Base-by-base conservation (phyloP, 2,329 filamentous ascomycete species). In the Hysterium pulicare region DNA sequence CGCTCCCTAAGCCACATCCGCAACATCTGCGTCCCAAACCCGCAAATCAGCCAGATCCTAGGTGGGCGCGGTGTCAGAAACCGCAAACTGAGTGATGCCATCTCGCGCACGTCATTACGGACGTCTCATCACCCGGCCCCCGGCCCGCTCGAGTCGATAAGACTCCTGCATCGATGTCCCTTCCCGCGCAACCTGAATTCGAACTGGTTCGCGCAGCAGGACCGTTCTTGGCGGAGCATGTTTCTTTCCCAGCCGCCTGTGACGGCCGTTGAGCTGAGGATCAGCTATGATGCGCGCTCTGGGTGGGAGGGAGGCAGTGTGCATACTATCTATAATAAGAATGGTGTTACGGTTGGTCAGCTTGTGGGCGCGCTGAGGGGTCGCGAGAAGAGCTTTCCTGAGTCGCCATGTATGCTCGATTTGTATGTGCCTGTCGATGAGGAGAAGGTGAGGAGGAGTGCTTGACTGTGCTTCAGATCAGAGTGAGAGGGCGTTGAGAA, bases 271-370 rank as follows among this genome's bases (percentile, higher is more conserved):
- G 32, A 34, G 16, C 32, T 34, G 11, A 17, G 32, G 15, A 34
- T 19, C 11, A 10, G 15, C 16, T n/a, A 17, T 19, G 11, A 34
- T 4, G 32, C 11, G 4, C 32, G 32, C 4, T 4, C 32, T 17
- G 32, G 21, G 32, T n/a, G n/a, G n/a, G 4, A n/a, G 6, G 21
- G 32, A 6, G 11, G 11, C n/a, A 15, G 11, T 19, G 32, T 34
- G 10, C 32, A 34, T 19, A 34, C 32, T n/a, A 34, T 34, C 4
- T 34, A 19, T 15, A 34, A 34, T 19, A 34, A 34, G 32, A 34
- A 34, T 34, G 32, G 32, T 19, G 32, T 34, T 10, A 34, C 32
- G 13, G 21, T 34, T 19, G 32, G 32, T 19, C 32, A 34, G 32
- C 32, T 34, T 19, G 21, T 34, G 11, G 32, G 32, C 13, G 32